Evolutionary conservation across 371 early-diverging fungal genomes (phyloP).

Genomic region (Apophysomyces sp.): DNA sequence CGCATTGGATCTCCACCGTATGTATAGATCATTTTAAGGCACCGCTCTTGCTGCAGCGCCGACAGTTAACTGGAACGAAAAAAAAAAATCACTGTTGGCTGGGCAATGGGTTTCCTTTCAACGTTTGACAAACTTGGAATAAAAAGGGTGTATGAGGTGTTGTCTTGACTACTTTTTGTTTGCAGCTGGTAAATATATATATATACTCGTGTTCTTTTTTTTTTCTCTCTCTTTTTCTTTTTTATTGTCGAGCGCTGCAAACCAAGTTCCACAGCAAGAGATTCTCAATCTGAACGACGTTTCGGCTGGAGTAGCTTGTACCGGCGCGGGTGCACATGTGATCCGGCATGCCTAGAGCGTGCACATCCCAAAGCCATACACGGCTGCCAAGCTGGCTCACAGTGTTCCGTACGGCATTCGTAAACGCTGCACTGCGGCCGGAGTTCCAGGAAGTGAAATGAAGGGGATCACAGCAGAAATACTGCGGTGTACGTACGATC

Average conservation of each 20-base stretch:
- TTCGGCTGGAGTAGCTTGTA: slow-evolving; percentile 28
- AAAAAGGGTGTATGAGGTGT: too few relatives aligned
- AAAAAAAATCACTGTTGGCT: too few relatives aligned
- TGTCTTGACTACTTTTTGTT: too few relatives aligned
- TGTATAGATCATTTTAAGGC: too few relatives aligned
- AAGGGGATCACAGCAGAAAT: slow-evolving; percentile 31
- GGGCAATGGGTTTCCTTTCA: too few relatives aligned
- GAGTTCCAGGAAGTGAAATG: slow-evolving; percentile 36
- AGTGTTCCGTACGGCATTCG: slow-evolving; percentile 20
- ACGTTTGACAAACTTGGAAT: too few relatives aligned
- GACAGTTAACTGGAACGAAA: too few relatives aligned
- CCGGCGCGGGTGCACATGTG: slow-evolving; percentile 27
- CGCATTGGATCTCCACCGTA: too few relatives aligned
- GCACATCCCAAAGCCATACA: slow-evolving; percentile 37
- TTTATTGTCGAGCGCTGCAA: slow-evolving; percentile 10
- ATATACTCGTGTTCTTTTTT: too few relatives aligned
- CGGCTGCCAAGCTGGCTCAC: slow-evolving; percentile 6
- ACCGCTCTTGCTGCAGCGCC: too few relatives aligned
- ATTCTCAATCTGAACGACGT: slow-evolving; percentile 40
- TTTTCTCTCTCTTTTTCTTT: neutral
- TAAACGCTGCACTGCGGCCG: slow-evolving; percentile 37
- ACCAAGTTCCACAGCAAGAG: slow-evolving; percentile 33
- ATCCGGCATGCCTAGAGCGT: slow-evolving; percentile 32
- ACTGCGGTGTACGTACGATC: slow-evolving; percentile 38
- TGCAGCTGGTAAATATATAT: too few relatives aligned